phyloP scores from a whole-genome alignment of 1,139 yeast genomes.

The Pichia sp. region DNA sequence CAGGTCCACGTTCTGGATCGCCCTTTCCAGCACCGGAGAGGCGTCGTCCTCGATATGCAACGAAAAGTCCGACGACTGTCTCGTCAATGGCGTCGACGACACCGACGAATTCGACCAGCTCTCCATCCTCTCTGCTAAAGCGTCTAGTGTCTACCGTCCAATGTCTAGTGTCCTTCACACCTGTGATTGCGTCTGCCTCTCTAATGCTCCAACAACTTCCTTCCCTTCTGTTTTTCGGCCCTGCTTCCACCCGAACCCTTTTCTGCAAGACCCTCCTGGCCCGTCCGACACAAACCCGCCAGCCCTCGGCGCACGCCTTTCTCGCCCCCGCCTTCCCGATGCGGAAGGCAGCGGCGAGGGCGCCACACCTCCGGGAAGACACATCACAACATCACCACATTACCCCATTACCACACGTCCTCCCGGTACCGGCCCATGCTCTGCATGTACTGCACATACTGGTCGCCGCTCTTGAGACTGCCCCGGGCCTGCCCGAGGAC shows the following conservation, averaged over 20 bases:
- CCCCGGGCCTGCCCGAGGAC: slow-evolving; percentile 52
- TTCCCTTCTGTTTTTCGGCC: neutral
- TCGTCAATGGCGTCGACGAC: slow-evolving; percentile 10
- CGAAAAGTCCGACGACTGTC: slow-evolving; percentile 23
- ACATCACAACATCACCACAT: too few relatives aligned
- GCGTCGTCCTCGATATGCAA: slow-evolving; percentile 23
- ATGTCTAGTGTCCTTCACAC: too few relatives aligned
- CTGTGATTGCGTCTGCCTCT: too few relatives aligned
- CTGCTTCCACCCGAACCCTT: neutral
- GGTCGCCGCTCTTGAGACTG: slow-evolving; percentile 43
- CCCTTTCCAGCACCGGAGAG: slow-evolving; percentile 25
- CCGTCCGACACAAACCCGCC: too few relatives aligned
- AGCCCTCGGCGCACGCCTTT: too few relatives aligned
- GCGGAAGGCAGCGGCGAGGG: neutral
- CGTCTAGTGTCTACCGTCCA: neutral
- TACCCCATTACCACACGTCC: too few relatives aligned
- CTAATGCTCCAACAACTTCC: too few relatives aligned
- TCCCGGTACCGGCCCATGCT: slow-evolving; percentile 87
- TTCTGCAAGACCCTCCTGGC: too few relatives aligned
- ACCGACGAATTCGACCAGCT: slow-evolving; percentile 2
- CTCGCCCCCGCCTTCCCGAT: neutral
- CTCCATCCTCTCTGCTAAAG: neutral
- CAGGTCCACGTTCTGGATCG: slow-evolving; percentile 27
- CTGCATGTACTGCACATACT: slow-evolving; percentile 70
- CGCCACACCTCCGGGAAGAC: neutral